Conservation (phyloP, 2,329 filamentous ascomycete species). For the Neofusicoccum umdonicola region DNA sequence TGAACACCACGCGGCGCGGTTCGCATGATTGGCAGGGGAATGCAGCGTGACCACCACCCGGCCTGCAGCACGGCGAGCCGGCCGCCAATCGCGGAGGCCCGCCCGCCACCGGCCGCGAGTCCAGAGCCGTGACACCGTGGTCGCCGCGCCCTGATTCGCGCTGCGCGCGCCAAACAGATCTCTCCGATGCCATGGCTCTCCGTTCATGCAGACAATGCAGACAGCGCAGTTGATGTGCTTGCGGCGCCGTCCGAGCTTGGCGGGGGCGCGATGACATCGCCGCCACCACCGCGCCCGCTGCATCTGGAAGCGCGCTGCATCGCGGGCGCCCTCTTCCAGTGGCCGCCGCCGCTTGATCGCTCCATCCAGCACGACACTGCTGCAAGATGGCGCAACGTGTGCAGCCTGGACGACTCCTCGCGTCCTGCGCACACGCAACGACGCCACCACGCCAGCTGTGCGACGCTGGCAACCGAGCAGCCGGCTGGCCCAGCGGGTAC, state of each 20-base stretch:
- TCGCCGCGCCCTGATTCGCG: not conserved
- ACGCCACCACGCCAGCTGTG: not conserved
- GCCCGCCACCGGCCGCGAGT: not conserved
- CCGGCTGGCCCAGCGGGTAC: not conserved
- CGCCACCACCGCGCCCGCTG: not conserved
- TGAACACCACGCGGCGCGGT: constrained; percentile 9
- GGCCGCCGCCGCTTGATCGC: not conserved
- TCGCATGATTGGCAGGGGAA: constrained; percentile 15
- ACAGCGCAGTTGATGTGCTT: not conserved
- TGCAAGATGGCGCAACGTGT: constrained; percentile 7
- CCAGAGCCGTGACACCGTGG: not conserved
- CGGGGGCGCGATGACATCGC: constrained; percentile 2
- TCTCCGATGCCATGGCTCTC: constrained; percentile 12
- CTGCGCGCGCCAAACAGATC: constrained; percentile 4
- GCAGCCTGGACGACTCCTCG: not conserved
- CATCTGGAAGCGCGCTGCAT: not conserved
- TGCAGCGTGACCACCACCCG: constrained; percentile 1
- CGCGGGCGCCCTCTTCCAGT: not conserved
- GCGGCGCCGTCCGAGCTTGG: constrained; percentile 5
- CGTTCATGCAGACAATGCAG: constrained; percentile 3
- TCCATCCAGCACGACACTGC: constrained; percentile 6
- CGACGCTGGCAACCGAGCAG: not conserved
- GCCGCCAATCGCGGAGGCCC: constrained; percentile 1
- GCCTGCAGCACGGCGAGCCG: constrained; percentile 5
- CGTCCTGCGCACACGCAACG: not conserved